Percentiles rank a stretch among this genome's conserved stretches.
Conservation (phyloP, 331 rosid genomes). For the Malus hybrid region DNA sequence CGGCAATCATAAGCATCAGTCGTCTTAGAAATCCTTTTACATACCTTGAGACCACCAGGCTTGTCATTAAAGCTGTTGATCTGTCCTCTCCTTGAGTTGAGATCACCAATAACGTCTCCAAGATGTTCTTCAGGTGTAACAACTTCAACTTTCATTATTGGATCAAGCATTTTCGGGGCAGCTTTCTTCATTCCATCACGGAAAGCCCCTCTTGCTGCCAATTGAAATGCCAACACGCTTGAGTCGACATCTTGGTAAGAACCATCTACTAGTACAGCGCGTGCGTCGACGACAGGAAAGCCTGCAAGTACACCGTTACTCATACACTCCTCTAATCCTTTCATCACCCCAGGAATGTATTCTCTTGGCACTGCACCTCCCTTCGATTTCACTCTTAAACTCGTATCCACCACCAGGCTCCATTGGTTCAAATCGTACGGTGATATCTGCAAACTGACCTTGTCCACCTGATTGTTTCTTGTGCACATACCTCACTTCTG, state of each 20-base stretch:
- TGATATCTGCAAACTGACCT: conserved; percentile 93
- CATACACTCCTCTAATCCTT: conserved; percentile 96
- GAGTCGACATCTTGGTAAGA: conserved; percentile 98
- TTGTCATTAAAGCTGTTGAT: conserved; percentile 91
- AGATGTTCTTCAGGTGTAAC: conserved; percentile 97
- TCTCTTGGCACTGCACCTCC: conserved; percentile 94
- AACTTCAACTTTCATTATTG: conserved; percentile 91
- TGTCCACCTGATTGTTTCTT: conserved; percentile 98
- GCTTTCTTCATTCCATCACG: conserved; percentile 80
- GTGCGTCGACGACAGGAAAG: conserved; percentile 84
- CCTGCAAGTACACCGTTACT: conserved; percentile 93
- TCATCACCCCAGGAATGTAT: conserved; percentile 92
- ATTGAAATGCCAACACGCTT: conserved; percentile 90
- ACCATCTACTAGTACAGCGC: conserved; percentile 78
- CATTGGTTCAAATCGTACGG: conserved; percentile 84
- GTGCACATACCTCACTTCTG: conserved; percentile 80
- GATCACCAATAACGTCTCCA: conserved; percentile 96
- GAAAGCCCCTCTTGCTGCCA: conserved; percentile 96
- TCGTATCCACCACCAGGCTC: conserved; percentile 87
- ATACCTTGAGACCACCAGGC: conserved; percentile 96
- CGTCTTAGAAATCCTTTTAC: background rate
- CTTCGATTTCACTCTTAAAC: conserved; percentile 94
- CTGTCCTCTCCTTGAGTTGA: conserved; percentile 97
- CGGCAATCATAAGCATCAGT: too few relatives aligned
- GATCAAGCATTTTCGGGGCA: conserved; percentile 88